These are phyloP conservation scores for Aspergillus wentii DNA, from an alignment of 495 filamentous ascomycete species.

Conservation along the genomic window DNA sequence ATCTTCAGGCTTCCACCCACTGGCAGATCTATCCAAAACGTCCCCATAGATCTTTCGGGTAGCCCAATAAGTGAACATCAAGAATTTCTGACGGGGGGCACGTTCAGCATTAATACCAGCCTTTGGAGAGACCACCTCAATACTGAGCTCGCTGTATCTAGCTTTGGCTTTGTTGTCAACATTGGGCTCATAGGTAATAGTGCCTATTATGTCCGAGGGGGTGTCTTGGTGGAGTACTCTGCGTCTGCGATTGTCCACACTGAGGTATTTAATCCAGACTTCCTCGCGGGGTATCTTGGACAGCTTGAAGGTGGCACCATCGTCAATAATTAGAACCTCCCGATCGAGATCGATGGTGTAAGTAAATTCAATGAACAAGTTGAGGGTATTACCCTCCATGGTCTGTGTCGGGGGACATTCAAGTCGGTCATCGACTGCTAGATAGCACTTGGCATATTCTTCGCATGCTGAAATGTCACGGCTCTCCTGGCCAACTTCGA, in stretches of 20 bases:
- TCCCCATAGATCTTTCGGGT: background rate
- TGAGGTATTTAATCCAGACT: no score
- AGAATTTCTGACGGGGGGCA: conserved; percentile 4
- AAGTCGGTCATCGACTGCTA: conserved; percentile 14
- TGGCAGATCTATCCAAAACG: conserved; percentile 5
- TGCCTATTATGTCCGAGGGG: conserved; percentile 7
- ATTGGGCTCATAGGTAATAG: conserved; percentile 3
- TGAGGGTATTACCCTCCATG: background rate
- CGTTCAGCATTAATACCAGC: background rate
- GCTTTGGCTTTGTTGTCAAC: background rate
- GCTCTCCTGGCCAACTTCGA: conserved; percentile 3
- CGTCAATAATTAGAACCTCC: conserved; percentile 11
- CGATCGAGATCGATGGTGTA: conserved; percentile 19
- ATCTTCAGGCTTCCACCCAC: conserved; percentile 6
- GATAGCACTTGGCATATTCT: conserved; percentile 11
- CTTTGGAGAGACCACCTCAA: conserved; percentile 1
- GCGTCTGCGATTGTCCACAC: background rate
- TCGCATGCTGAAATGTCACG: background rate
- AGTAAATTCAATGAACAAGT: conserved; percentile 6
- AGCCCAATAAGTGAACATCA: background rate
- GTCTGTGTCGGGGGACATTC: conserved; percentile 5
- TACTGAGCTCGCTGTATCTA: background rate
- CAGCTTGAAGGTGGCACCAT: conserved; percentile 5
- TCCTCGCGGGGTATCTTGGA: no score
- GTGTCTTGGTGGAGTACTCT: conserved; percentile 1